Conservation (phyloP, 352 stramenopile species). For the Phytophthora fragariaefolia region DNA sequence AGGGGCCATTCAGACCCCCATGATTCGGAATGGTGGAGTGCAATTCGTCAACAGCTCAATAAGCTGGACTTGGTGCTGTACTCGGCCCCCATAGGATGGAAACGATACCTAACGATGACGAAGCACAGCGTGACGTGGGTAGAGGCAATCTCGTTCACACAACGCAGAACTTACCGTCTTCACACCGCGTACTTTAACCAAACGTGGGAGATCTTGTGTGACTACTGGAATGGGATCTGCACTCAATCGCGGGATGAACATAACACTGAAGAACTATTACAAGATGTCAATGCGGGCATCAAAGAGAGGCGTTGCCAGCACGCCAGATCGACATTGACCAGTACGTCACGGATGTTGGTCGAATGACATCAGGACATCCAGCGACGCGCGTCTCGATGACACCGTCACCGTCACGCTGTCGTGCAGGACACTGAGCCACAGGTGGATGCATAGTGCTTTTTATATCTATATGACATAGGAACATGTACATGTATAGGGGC, state of each 20-base stretch:
- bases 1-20: background rate
- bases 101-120: background rate
- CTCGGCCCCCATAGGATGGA: background rate
- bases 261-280: background rate
- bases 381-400: background rate
- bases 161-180: background rate
- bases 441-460: background rate
- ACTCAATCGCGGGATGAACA: background rate
- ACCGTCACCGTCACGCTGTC: too few species aligned
- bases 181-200: background rate
- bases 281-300: background rate
- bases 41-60: background rate
- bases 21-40: background rate
- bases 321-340: too few species aligned
- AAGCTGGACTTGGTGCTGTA: background rate
- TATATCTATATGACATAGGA: background rate
- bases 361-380: background rate
- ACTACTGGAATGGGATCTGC: background rate
- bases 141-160: background rate
- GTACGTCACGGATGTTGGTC: too few species aligned
- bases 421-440: too few species aligned
- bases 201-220: background rate
- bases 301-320: background rate
- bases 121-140: background rate
- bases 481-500: background rate